Conservation (phyloP, 768 basidiomycete species). For the Macrocybe gigantea region DNA sequence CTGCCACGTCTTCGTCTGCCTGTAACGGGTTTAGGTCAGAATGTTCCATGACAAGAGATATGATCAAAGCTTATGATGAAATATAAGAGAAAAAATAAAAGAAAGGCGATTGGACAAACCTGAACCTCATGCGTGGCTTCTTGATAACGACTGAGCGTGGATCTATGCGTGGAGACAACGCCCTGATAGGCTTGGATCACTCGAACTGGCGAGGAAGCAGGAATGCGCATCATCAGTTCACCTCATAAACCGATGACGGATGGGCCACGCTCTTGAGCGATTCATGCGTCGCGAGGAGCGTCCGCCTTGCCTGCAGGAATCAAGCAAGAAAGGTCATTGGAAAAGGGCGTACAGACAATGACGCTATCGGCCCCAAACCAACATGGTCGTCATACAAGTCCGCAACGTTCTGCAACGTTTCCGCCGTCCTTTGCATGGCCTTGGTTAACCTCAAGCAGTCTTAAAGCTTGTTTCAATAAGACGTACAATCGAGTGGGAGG, state of each 20-base stretch:
- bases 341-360: not conserved
- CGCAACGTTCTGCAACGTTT: conserved; percentile 67
- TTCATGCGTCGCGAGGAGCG: conserved; percentile 72
- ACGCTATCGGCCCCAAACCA: conserved; percentile 14
- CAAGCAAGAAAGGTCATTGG: not conserved
- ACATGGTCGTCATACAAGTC: conserved; percentile 80
- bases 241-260: conserved; percentile 67
- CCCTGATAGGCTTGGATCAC: conserved; percentile 33
- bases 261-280: conserved; percentile 71
- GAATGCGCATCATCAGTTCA: conserved; percentile 17
- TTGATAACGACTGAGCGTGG: conserved; percentile 60
- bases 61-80: not conserved
- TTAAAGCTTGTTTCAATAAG: conserved; percentile 14
- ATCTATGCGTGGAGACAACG: conserved; percentile 68
- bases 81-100: not conserved
- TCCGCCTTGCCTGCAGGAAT: conserved; percentile 55
- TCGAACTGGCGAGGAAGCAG: not conserved
- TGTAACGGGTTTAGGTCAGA: conserved; percentile 15
- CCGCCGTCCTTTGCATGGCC: conserved; percentile 69
- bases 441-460: conserved; percentile 78
- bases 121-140: conserved; percentile 37
- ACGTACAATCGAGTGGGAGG: not conserved
- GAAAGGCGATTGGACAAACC: conserved; percentile 20
- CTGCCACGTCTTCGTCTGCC: conserved; percentile 59
- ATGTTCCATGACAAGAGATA: not conserved